Evolutionary conservation across 805 yeast genomes (phyloP), one percentile per base, ranked within the genome.

Genomic region (Yarrowia sp.): DNA sequence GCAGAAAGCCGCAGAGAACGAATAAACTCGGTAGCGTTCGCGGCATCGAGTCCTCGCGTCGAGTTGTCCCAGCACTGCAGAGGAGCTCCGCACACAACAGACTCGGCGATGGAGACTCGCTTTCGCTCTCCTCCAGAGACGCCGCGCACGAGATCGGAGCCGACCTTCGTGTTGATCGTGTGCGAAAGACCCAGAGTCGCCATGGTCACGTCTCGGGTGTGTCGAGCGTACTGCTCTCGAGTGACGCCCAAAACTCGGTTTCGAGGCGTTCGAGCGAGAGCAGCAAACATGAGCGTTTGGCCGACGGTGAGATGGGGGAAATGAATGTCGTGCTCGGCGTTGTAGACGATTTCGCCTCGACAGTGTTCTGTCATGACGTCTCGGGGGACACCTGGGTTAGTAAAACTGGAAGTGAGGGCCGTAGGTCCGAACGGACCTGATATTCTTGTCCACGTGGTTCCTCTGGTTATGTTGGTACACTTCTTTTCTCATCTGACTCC

Each of bases 71-170:
- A 84, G 65, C 87, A 83, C 66, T 77, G 83, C 21, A 84, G 75
- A 6, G 82, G 74, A 8, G 81, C 84, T 61, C 81, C 77, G 68
- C 62, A 61, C 12, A 55, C 44, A n/a, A 41, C 38, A 1, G 82
- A 87, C 72, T 85, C 89, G 3, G 86, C 88, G 67, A 85, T 80
- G 4, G 88, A 83, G 22, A 84, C 88, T 75, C 89, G 82, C 74
- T 85, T 85, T 67, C 89, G 76, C 74, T 85, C 87, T 74, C 89
- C 89, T 69, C 89, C 89, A 33, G 88, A 84, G 47, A 85, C 83
- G 72, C 89, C 89, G 72, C 88, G 78, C 16, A 85, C 83, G 62
- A 80, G 81, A 70, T 85, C 88, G 66, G 82, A 80, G 70, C 89
- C 89, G 59, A 85, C 88, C 55, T 83, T 77, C 19, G 90, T 85